Conservation (phyloP, 2,329 filamentous ascomycete genomes). For the Fusarium liriodendri region DNA sequence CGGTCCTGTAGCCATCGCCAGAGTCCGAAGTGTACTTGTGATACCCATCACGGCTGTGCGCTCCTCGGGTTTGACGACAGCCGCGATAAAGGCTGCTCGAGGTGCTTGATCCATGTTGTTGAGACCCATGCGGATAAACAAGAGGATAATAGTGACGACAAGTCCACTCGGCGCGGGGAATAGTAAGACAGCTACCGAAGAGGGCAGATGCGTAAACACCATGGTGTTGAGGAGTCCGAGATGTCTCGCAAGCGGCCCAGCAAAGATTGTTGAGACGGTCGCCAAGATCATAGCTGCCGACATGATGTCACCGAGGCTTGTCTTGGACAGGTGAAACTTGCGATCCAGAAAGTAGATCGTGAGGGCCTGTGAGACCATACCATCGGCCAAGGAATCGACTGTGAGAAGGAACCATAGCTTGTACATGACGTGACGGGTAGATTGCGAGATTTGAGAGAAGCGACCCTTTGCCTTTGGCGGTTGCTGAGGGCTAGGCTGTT, state of each 20-base stretch:
- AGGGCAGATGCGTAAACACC: constrained; percentile 72
- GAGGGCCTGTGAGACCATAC: constrained; percentile 69
- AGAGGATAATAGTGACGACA: constrained; percentile 63
- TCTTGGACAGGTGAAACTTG: constrained; percentile 67
- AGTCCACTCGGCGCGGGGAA: constrained; percentile 67
- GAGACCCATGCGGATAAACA: constrained; percentile 70
- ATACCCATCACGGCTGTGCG: constrained; percentile 78
- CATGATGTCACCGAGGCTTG: constrained; percentile 69
- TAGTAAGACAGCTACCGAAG: constrained; percentile 68
- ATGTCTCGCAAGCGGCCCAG: constrained; percentile 66
- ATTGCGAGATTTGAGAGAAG: constrained; percentile 66
- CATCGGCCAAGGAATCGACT: constrained; percentile 73
- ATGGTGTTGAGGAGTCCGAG: constrained; percentile 74
- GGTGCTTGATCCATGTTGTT: constrained; percentile 79
- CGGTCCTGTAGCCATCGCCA: constrained; percentile 67
- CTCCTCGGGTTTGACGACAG: constrained; percentile 72
- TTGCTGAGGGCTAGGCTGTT: constrained; percentile 2
- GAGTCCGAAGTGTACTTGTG: constrained; percentile 68
- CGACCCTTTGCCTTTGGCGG: constrained; percentile 44
- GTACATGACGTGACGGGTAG: constrained; percentile 69
- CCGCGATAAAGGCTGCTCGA: constrained; percentile 73
- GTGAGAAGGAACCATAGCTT: constrained; percentile 73
- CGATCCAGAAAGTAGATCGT: constrained; percentile 69
- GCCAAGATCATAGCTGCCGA: constrained; percentile 66
- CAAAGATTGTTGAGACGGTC: constrained; percentile 65